Base-by-base conservation (phyloP, 345 rosid genomes). In the Pistacia integerrima region DNA sequence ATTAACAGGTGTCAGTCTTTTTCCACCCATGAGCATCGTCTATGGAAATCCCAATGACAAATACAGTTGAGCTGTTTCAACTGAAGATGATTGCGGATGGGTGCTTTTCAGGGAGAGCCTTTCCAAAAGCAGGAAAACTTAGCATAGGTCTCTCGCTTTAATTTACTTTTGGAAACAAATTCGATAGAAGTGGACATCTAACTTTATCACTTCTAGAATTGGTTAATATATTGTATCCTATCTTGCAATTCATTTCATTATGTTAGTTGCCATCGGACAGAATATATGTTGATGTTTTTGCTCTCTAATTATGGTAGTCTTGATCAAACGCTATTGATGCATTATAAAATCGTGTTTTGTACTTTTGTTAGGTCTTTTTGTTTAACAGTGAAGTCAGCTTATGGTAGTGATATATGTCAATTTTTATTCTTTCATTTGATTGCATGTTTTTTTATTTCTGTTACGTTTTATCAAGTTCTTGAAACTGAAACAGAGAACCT, bases 101-200 rank as follows among this genome's bases (percentile, higher is more conserved):
- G 66, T 61, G 55, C 66, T 72, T 9, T 5, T 9, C 1, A 38
- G 57, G 49, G 44, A 66, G 56, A 65, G 73, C 72, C 33, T 65
- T 76, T 18, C 73, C 58, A 55, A 64, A 69, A 67, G 61, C 61
- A 25, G 68, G 61, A 59, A 69, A 81, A 49, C 69, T 64, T 38
- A 13, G 57, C 73, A 36, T 6, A n/a, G 72, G 69, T 36, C 51
- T 36, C 51, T 72, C 8, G 46, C 20, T 51, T 64, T 60, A 30
- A 44, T 69, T 46, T 64, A 36, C 60, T 54, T 35, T 6, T 41
- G 67, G 36, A 60, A 69, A 22, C 22, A 61, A 22, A 18, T 22
- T 51, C 67, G 69, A 46, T 58, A 61, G 56, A 55, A 62, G 35
- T 30, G 51, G 11, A 75, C 64, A 69, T 56, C 46, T 44, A 25